Evolutionary conservation across 352 stramenopile species (phyloP).

Genomic region (Peronospora tabacina): DNA sequence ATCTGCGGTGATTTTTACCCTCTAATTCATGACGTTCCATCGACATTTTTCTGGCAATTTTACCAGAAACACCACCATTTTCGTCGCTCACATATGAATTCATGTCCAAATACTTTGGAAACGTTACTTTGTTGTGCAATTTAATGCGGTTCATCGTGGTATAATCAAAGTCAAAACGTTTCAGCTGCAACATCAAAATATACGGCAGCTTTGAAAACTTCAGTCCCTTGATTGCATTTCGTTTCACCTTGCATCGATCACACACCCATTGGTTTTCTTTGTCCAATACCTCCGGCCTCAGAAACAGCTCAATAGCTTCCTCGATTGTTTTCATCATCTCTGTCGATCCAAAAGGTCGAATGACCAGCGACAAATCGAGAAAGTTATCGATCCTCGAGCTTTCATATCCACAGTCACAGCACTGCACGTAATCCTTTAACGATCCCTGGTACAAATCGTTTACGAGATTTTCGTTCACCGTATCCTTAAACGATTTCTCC

Average conservation of each 20-base stretch:
- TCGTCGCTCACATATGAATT: slow-evolving; percentile 78
- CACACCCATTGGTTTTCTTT: slow-evolving; percentile 89
- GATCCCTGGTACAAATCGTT: slow-evolving; percentile 81
- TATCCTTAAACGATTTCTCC: slow-evolving; percentile 83
- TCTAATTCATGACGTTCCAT: slow-evolving; percentile 77
- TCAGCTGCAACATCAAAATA: slow-evolving; percentile 86
- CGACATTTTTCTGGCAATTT: slow-evolving; percentile 81
- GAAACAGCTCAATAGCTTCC: slow-evolving; percentile 84
- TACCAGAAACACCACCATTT: slow-evolving; percentile 36
- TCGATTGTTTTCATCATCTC: slow-evolving; percentile 81
- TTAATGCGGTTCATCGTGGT: slow-evolving; percentile 85
- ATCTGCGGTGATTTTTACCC: slow-evolving; percentile 24
- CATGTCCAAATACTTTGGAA: slow-evolving; percentile 87
- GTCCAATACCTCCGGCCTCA: slow-evolving; percentile 80
- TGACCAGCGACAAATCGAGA: slow-evolving; percentile 85
- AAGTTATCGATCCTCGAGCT: slow-evolving; percentile 83
- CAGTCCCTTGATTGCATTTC: slow-evolving; percentile 86
- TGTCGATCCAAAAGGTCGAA: slow-evolving; percentile 80
- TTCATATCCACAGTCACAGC: slow-evolving; percentile 75
- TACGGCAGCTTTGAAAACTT: slow-evolving; percentile 87
- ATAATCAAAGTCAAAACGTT: slow-evolving; percentile 91
- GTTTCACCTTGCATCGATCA: slow-evolving; percentile 72
- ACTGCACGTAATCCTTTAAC: slow-evolving; percentile 88
- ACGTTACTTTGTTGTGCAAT: slow-evolving; percentile 80
- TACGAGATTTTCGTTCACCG: slow-evolving; percentile 79